Base-by-base conservation (phyloP, 768 basidiomycete species). In the Sarcodon aspratus region DNA sequence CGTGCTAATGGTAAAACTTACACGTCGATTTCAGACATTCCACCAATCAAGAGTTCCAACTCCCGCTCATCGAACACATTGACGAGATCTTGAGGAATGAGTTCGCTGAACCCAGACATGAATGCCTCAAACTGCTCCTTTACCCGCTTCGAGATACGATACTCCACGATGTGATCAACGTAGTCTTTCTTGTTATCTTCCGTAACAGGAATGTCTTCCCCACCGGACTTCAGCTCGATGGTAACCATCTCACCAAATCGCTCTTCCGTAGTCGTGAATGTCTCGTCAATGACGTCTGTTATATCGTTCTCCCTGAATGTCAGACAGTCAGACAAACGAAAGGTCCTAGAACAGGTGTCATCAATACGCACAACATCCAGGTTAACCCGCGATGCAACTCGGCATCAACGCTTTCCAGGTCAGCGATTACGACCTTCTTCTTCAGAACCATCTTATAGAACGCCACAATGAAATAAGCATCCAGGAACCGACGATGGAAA, bases 391-490 rank as follows among this genome's bases (percentile, higher is more conserved):
- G 83, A 63, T 91, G 85, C 51, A 98, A 67, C 62, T 98, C 96
- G 1, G 82, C 90, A 68, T 99, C 96, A 21, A 99, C 95, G 62
- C 86, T 89, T 72, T 98, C 95, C 57, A 99, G 69, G 67, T 99
- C 96, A 7, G 85, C 79, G 36, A 98, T 66, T 0, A 85, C 85
- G 33, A 98, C 93, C 69, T 97, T 96, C 75, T 98, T 98, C 75
- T 88, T 90, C 60, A 99, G 63, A 52, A 98, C 94, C 94, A 97
- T 97, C 74, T 98, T 99, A 79, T 99, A 98, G 76, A 99, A 96
- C 59, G 90, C 90, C 63, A 95, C 93, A 56, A 98, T 97, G 66
- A 99, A 99, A 75, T 98, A 98, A 34, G 94, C 95, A 57, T 99
- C 96, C 55, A 99, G 70, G 83, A 99, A 99, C 9, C 96, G 89